Percentiles rank a stretch among this genome's conserved stretches.
phyloP scores from a whole-genome alignment of 805 yeast species.

The Kluyveromyces dobzhanskii region DNA sequence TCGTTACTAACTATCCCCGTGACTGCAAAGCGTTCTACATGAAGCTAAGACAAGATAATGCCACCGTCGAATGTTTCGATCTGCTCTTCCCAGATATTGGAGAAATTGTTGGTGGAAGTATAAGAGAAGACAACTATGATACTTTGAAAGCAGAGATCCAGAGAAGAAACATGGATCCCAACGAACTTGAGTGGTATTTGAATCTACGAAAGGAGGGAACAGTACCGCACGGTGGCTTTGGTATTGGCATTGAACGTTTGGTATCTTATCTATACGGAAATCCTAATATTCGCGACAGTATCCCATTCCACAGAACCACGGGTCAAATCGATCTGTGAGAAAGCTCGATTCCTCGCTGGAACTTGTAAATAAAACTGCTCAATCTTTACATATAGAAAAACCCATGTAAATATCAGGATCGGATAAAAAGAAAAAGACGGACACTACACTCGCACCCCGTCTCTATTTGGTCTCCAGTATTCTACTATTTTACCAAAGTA shows the following conservation, averaged over 20 bases:
- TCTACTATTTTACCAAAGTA: no score
- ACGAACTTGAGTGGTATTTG: constrained; percentile 70
- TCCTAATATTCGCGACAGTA: constrained; percentile 77
- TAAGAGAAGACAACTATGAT: constrained; percentile 66
- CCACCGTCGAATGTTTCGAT: constrained; percentile 86
- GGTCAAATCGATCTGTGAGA: constrained; percentile 28
- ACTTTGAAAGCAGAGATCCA: constrained; percentile 42
- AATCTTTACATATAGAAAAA: no score
- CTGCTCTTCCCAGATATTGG: constrained; percentile 85
- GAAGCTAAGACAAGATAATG: constrained; percentile 43
- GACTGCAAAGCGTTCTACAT: constrained; percentile 84
- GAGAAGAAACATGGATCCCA: constrained; percentile 44
- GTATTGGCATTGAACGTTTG: constrained; percentile 87
- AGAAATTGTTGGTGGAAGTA: constrained; percentile 88
- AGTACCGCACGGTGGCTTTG: constrained; percentile 95
- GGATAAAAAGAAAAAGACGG: no score
- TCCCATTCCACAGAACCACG: constrained; percentile 77
- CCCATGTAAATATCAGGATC: no score
- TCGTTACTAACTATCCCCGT: constrained; percentile 82
- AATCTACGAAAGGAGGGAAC: constrained; percentile 67
- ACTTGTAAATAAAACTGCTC: no score
- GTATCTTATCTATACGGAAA: constrained; percentile 63
- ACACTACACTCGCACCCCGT: no score
- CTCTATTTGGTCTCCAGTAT: no score
- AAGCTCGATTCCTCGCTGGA: no score